Conservation (phyloP, 495 filamentous ascomycete species). For the Cetradonia linearis region DNA sequence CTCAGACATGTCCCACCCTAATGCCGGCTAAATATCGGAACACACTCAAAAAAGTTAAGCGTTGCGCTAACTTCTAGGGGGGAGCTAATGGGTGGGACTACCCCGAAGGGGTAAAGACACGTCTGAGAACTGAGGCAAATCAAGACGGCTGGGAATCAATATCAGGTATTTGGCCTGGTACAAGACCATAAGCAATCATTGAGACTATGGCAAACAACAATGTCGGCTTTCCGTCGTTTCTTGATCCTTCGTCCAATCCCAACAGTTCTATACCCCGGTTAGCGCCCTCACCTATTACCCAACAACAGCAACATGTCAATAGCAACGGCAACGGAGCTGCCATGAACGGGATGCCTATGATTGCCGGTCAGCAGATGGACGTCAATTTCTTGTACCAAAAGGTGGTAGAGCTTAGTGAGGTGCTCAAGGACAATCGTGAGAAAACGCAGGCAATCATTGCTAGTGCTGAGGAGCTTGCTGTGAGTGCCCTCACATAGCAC, state of each 20-base stretch:
- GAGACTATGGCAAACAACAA: slow-evolving; percentile 20
- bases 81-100: too few relatives aligned
- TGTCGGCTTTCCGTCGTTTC: slow-evolving; percentile 26
- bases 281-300: slow-evolving; percentile 20
- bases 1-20: too few relatives aligned
- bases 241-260: slow-evolving; percentile 20
- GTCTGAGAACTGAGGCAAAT: too few relatives aligned
- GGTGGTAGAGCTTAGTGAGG: slow-evolving; percentile 68
- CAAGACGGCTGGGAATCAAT: not conserved
- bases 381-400: slow-evolving; percentile 75
- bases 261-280: slow-evolving; percentile 19
- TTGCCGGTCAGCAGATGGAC: slow-evolving; percentile 78
- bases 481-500: slow-evolving; percentile 25
- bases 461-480: slow-evolving; percentile 53
- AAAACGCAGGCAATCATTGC: slow-evolving; percentile 64
- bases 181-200: not conserved
- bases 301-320: slow-evolving; percentile 41
- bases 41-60: too few relatives aligned
- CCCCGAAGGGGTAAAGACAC: too few relatives aligned
- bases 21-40: too few relatives aligned
- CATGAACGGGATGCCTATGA: slow-evolving; percentile 51
- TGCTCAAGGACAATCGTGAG: slow-evolving; percentile 67
- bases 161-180: not conserved
- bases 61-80: too few relatives aligned
- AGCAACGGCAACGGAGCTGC: slow-evolving; percentile 37